These are phyloP conservation scores for Ophiorrhiza pumila DNA, from an alignment of 257 asterid species.

Conservation along the genomic window DNA sequence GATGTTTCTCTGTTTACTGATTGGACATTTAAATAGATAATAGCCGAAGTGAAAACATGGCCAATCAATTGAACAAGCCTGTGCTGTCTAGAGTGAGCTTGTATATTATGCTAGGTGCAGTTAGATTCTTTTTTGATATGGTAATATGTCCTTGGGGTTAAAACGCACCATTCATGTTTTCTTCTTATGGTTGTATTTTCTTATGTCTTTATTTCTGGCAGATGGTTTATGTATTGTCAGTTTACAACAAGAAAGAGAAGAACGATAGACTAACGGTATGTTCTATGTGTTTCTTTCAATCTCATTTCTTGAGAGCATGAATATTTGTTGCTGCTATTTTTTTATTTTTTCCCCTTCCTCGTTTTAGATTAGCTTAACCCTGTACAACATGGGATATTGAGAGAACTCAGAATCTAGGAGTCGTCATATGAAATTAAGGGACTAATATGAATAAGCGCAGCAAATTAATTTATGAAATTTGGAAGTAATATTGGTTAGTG, in stretches of 20 bases:
- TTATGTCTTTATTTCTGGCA: constrained; percentile 37
- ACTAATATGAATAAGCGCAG: not conserved
- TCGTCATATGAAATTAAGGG: not conserved
- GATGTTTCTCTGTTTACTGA: not conserved
- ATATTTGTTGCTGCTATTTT: not conserved
- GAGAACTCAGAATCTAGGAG: not conserved
- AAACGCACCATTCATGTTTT: constrained; percentile 14
- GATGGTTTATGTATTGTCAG: constrained; percentile 88
- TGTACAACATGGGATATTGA: not conserved
- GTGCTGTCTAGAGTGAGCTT: not conserved
- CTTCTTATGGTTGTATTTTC: constrained; percentile 14
- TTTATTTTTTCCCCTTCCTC: too few relatives aligned
- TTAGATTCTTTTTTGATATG: not conserved
- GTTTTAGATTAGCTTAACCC: not conserved
- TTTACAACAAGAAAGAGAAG: constrained; percentile 82
- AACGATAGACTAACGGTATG: constrained; percentile 63
- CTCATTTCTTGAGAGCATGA: not conserved
- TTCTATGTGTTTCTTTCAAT: constrained; percentile 17
- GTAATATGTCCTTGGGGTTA: not conserved
- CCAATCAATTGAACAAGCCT: not conserved
- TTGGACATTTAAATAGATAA: not conserved
- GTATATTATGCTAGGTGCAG: not conserved
- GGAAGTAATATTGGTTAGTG: not conserved
- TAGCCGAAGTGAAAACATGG: not conserved
- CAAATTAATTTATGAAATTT: not conserved